Percentiles rank a stretch among this genome's conserved stretches.
Conservation (phyloP, 345 rosid species). For the Ricinus communis region DNA sequence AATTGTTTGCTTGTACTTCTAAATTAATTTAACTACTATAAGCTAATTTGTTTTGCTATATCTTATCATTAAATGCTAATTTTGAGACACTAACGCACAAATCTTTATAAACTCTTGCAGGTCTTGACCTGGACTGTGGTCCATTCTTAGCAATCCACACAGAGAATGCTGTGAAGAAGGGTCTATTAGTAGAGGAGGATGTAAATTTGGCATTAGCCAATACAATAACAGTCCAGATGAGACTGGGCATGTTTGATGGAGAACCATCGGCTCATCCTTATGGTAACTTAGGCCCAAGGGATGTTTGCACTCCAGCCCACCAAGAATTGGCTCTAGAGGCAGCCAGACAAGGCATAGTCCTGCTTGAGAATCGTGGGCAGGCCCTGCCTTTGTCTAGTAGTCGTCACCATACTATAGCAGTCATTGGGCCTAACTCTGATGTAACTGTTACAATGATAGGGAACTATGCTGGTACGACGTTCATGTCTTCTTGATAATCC, state of each 20-base stretch:
- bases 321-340: conserved; percentile 76
- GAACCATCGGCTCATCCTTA: conserved; percentile 64
- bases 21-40: too few species aligned
- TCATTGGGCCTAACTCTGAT: conserved; percentile 91
- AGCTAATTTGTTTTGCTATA: too few species aligned
- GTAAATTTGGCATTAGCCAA: conserved; percentile 74
- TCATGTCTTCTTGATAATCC: not conserved
- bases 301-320: conserved; percentile 77
- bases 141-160: conserved; percentile 76
- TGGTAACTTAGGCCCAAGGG: conserved; percentile 72
- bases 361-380: conserved; percentile 51
- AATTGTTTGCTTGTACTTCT: too few species aligned
- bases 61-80: too few species aligned
- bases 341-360: conserved; percentile 81
- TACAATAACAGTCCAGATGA: conserved; percentile 83
- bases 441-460: conserved; percentile 94
- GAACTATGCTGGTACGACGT: conserved; percentile 75
- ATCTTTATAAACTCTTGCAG: conserved; percentile 30
- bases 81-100: too few species aligned
- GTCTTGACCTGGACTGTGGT: conserved; percentile 91
- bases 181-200: conserved; percentile 47
- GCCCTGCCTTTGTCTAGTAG: conserved; percentile 61
- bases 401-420: conserved; percentile 64
- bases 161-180: conserved; percentile 53
- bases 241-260: conserved; percentile 92